Evolutionary conservation across 139 green algal species (phyloP), one percentile per base, ranked within the genome.

Genomic region (Volvox africanus): DNA sequence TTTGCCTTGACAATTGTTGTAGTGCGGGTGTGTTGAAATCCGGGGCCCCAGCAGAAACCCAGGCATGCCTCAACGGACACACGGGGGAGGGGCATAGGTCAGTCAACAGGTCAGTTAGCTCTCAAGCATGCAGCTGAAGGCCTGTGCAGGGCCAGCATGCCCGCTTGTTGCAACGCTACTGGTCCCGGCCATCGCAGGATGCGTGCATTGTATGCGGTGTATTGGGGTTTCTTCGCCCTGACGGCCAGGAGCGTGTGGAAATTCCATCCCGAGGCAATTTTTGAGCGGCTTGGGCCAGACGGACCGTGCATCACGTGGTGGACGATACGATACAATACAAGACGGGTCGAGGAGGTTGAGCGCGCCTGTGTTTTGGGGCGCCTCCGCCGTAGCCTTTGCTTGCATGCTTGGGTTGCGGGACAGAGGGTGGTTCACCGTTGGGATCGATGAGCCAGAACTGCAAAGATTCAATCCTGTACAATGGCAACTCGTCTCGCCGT

Each of bases 1-100:
- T 65, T 84, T 30, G 78, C 78, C 78, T 37, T 61, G 78, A 84
- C 78, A 55, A 81, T 55, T 81, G 75, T 55, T 81, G 33, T 61
- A 24, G 30, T 81, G 65, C 24, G 65, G 21, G 65, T 73, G 44
- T 73, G 65, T 11, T 73, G 12, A 3, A 73, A 73, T 55, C 44
- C 44, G 44, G 9, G 65, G 65, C 21, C 65, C 65, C 24, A 28
- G 21, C 65, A 73, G 65, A 28, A 73, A 73, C 11, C 11, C 5
- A 73, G 65, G 65, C 21, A 73, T 16, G 65, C 21, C 65, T 73
- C 65, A 55, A 55, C 44, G 44, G 44, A 55, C 44, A 55, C 44
- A 55, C 44, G 44, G 44, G 44, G 44, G 44, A 55, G 44, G 44
- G 44, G 21, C 65, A 24, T 73, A 73, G 65, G 65, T 73, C 65